Conservation (phyloP, 805 yeast species). For the Candida patagonica region DNA sequence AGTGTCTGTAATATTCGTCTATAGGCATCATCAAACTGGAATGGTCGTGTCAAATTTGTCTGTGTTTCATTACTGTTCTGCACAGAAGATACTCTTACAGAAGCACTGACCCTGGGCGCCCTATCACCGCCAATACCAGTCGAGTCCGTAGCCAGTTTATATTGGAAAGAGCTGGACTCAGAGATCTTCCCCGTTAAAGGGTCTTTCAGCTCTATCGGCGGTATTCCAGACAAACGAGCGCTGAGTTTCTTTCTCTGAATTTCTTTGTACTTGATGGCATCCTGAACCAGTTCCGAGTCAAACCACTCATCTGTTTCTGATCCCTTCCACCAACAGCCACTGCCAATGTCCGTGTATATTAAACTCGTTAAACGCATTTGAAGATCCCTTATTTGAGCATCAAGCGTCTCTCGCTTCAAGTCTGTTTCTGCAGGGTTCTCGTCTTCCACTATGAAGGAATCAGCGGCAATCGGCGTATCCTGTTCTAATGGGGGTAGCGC, state of each 20-base stretch:
- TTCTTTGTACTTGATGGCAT: constrained; percentile 8
- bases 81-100: not conserved
- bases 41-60: not conserved
- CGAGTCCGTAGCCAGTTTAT: no score
- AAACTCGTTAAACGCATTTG: constrained; percentile 21
- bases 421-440: constrained; percentile 6
- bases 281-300: constrained; percentile 13
- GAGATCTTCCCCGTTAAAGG: constrained; percentile 7
- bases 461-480: not conserved
- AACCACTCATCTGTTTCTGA: constrained; percentile 29
- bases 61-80: not conserved
- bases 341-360: constrained; percentile 26
- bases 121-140: no score
- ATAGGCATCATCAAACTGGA: constrained; percentile 19
- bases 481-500: not conserved
- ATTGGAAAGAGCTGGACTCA: no score
- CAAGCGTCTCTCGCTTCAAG: constrained; percentile 12
- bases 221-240: constrained; percentile 9
- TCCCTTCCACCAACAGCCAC: constrained; percentile 21
- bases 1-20: constrained; percentile 15
- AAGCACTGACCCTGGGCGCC: no score
- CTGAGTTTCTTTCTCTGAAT: constrained; percentile 9
- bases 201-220: constrained; percentile 5
- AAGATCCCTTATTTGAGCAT: constrained; percentile 13
- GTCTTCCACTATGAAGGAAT: constrained; percentile 1